A percentile compares a stretch with the other conserved stretches of the same genome.
These are phyloP conservation scores for Hypomontagnella submonticulosa DNA, from an alignment of 495 filamentous ascomycete species.

Conservation along the genomic window DNA sequence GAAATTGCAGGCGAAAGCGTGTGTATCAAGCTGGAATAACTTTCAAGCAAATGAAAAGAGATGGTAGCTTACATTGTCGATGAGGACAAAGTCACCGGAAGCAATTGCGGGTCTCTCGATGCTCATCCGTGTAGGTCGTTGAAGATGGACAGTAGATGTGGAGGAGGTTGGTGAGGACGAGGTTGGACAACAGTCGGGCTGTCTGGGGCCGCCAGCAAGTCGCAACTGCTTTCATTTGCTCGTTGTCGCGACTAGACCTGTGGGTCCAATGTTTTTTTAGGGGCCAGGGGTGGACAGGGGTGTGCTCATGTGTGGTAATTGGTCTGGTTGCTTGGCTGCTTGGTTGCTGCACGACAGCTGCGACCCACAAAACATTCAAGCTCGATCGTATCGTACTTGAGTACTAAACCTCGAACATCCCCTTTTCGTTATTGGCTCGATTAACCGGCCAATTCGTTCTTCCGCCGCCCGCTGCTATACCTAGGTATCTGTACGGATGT, in stretches of 20 bases:
- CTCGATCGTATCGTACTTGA: slow-evolving; percentile 28
- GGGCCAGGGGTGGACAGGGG: slow-evolving; percentile 3
- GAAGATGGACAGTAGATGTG: slow-evolving; percentile 41
- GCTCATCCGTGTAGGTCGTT: slow-evolving; percentile 36
- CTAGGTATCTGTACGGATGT: slow-evolving; percentile 20
- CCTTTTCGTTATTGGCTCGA: slow-evolving; percentile 29
- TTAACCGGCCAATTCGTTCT: slow-evolving; percentile 25
- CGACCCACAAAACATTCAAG: slow-evolving; percentile 34
- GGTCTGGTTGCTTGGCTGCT: neutral
- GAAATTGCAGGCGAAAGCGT: slow-evolving; percentile 14
- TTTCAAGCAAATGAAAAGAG: slow-evolving; percentile 23
- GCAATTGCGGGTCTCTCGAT: slow-evolving; percentile 42
- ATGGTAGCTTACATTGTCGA: slow-evolving; percentile 45
- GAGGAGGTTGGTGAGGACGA: slow-evolving; percentile 47
- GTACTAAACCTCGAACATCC: slow-evolving; percentile 10
- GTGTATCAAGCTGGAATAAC: slow-evolving; percentile 19
- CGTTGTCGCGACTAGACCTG: slow-evolving; percentile 35
- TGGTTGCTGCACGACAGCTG: slow-evolving; percentile 46
- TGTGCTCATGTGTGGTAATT: too few relatives aligned
- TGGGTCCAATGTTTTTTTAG: slow-evolving; percentile 37
- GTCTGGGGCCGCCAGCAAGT: slow-evolving; percentile 24
- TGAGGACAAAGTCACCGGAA: slow-evolving; percentile 43
- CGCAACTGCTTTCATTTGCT: slow-evolving; percentile 21
- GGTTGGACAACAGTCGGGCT: slow-evolving; percentile 39
- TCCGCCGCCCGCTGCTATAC: slow-evolving; percentile 17